A percentile compares a stretch with the other conserved stretches of the same genome.
Conservation (phyloP, 495 filamentous ascomycete genomes). For the Daldinia concentrica region DNA sequence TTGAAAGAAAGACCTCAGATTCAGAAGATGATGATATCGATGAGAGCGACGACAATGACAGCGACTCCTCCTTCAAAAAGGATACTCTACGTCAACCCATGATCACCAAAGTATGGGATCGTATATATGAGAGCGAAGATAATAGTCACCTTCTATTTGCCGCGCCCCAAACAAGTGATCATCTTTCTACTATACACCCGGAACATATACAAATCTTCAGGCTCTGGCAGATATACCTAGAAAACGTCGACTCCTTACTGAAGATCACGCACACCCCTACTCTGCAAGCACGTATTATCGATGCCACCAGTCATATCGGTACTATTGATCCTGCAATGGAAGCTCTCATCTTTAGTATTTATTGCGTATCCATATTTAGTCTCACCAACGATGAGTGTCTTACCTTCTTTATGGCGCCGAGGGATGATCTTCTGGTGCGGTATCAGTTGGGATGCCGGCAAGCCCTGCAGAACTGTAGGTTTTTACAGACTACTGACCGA, state of each 20-base stretch:
- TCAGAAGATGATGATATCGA: neutral
- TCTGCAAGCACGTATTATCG: neutral
- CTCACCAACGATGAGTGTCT: neutral
- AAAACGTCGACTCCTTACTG: neutral
- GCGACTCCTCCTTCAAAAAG: neutral
- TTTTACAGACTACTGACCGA: neutral
- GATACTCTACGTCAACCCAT: neutral
- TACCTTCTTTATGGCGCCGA: neutral
- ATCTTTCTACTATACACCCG: neutral
- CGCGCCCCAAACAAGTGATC: neutral
- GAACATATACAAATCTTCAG: neutral
- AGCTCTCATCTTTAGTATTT: constrained; percentile 1
- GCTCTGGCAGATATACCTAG: neutral
- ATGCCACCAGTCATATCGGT: neutral
- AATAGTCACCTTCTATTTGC: neutral
- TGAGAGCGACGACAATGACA: neutral
- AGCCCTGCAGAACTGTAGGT: neutral
- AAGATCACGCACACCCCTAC: neutral
- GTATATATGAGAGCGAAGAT: neutral
- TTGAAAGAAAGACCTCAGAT: neutral
- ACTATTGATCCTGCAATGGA: neutral
- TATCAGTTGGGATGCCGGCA: neutral
- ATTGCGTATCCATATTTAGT: neutral
- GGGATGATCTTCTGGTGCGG: neutral
- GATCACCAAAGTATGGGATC: constrained; percentile 1